phyloP scores from a whole-genome alignment of 495 filamentous ascomycete species.

The Penicillium canescens region DNA sequence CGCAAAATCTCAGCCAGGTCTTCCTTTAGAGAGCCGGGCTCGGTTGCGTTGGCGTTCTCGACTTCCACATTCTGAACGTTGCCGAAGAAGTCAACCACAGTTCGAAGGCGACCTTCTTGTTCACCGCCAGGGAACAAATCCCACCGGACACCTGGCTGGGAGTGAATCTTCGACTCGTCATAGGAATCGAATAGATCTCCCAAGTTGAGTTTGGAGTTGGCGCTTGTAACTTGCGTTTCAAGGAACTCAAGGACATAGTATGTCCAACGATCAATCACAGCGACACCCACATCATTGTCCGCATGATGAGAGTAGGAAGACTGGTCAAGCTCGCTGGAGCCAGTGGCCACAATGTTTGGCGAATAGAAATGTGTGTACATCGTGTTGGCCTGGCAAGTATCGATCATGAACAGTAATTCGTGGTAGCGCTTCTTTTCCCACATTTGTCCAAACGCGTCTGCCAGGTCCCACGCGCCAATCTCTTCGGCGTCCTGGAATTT shows the following conservation, averaged over 20 bases:
- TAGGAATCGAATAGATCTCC: slow-evolving; percentile 96
- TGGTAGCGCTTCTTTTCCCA: slow-evolving; percentile 98
- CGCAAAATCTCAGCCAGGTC: slow-evolving; percentile 70
- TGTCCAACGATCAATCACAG: slow-evolving; percentile 97
- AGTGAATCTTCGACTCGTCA: slow-evolving; percentile 92
- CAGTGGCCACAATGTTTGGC: slow-evolving; percentile 94
- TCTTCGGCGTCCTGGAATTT: slow-evolving; percentile 99
- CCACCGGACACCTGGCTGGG: slow-evolving; percentile 86
- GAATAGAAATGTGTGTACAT: slow-evolving; percentile 99
- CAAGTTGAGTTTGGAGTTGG: slow-evolving; percentile 78
- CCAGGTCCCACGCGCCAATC: slow-evolving; percentile 93
- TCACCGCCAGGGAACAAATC: slow-evolving; percentile 86
- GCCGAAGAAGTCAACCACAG: slow-evolving; percentile 95
- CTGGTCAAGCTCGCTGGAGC: slow-evolving; percentile 89
- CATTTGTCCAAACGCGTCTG: slow-evolving; percentile 99
- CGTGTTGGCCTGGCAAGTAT: slow-evolving; percentile 98
- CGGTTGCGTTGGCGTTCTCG: slow-evolving; percentile 56
- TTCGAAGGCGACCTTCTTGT: slow-evolving; percentile 68
- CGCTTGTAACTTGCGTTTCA: slow-evolving; percentile 82
- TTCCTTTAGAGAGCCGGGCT: slow-evolving; percentile 64
- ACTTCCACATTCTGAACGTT: slow-evolving; percentile 97
- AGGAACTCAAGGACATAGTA: slow-evolving; percentile 99
- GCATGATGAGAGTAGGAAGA: slow-evolving; percentile 96
- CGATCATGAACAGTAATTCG: slow-evolving; percentile 99
- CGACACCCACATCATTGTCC: slow-evolving; percentile 95